phyloP scores from a whole-genome alignment of 2,329 filamentous ascomycete genomes.

The Scopulariopsis brevicaulis region DNA sequence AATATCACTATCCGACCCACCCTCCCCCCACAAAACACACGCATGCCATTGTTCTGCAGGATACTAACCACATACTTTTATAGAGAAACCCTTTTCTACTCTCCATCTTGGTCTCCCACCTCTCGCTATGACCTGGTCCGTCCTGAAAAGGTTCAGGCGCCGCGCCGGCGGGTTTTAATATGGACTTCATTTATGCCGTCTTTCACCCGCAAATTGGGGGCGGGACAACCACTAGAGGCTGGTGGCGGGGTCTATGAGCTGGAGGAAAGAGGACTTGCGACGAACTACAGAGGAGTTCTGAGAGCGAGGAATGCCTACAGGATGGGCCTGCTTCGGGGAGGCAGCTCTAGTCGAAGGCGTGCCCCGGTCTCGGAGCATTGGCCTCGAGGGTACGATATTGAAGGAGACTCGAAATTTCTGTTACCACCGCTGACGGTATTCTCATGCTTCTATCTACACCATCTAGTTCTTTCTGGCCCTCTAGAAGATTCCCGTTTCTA shows the following conservation, averaged over 20 bases:
- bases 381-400: too few species aligned
- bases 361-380: too few species aligned
- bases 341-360: too few species aligned
- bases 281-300: not conserved
- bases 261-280: not conserved
- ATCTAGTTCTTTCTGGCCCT: too few species aligned
- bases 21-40: not conserved
- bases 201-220: constrained; percentile 30
- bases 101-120: not conserved
- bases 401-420: too few species aligned
- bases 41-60: not conserved
- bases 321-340: not conserved
- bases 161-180: constrained; percentile 18
- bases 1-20: not conserved
- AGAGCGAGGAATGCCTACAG: not conserved
- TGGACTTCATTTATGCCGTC: constrained; percentile 28
- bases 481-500: too few species aligned
- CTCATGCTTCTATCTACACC: too few species aligned
- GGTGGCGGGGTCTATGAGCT: not conserved
- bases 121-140: not conserved
- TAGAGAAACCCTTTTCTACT: not conserved
- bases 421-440: too few species aligned
- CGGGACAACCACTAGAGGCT: not conserved
- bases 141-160: not conserved
- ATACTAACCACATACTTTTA: not conserved